Evolutionary conservation across 768 basidiomycete species (phyloP), one percentile per base, ranked within the genome.

Genomic region (Lactifluus pinguis): DNA sequence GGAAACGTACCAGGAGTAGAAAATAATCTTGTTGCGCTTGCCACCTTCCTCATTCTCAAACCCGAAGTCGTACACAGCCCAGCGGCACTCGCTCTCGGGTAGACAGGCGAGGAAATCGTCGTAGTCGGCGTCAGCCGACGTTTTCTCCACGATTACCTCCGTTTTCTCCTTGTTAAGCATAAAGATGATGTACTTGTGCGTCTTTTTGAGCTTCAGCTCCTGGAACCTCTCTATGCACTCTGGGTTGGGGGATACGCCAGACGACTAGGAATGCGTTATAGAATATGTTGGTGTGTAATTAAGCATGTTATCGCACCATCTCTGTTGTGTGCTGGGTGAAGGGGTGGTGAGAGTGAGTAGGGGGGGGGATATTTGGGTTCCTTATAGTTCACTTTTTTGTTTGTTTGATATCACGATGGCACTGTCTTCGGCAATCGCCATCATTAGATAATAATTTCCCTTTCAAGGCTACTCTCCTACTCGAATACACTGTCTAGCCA

Each of bases 11-110:
- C 95, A 99, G 51, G 83, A 81, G 70, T 83, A 69, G 72, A 98
- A 95, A 66, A 78, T 73, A 59, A 98, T 77, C 79, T 97, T 98
- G 78, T 85, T 92, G 74, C 94, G 81, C 75, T 80, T 85, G 41
- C 89, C 89, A 55, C 78, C 87, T 9, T 77, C 85, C 57, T 80
- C 84, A 70, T 80, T 83, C 76, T 86, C 80, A 68, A 80, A 98
- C 67, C 90, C 86, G 64, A 95, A 86, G 72, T 98, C 94, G 69
- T 93, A 95, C 25, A 98, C 81, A n/a, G 88, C 95, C 83, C 85
- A 99, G 74, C 89, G 78, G 69, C 88, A 90, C 62, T 87, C 82
- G 32, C 68, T 68, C 70, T 86, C 81, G 1, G 95, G 93, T 59
- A 98, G 78, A 67, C 86, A 82, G 1, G 41, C 71, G 53, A 92